Evolutionary conservation across 768 basidiomycete species (phyloP).

Genomic region (Amanita pallidorosea): DNA sequence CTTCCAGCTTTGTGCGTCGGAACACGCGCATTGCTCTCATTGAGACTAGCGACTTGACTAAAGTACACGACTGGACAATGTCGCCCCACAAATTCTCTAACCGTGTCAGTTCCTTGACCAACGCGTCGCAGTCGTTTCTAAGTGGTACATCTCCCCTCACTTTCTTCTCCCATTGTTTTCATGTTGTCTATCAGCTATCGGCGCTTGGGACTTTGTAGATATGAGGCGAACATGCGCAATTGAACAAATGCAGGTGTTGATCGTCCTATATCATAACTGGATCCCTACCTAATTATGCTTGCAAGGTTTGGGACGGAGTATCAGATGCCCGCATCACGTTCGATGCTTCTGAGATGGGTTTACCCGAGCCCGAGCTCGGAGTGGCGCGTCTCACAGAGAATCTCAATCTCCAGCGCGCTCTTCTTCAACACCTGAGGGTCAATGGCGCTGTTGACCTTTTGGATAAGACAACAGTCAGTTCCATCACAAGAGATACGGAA

Average conservation of each 20-base stretch:
- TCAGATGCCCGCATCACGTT: constrained; percentile 75
- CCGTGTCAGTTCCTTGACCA: constrained; percentile 80
- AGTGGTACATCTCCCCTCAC: constrained; percentile 31
- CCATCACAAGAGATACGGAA: constrained; percentile 46
- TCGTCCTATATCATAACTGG: neutral
- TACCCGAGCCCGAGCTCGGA: constrained; percentile 17
- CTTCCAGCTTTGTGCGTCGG: constrained; percentile 36
- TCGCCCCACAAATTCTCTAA: constrained; percentile 56
- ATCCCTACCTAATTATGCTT: neutral
- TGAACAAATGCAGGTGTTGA: constrained; percentile 76
- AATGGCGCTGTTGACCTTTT: constrained; percentile 48
- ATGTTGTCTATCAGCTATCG: constrained; percentile 44
- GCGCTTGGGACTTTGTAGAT: constrained; percentile 78
- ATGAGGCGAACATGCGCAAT: constrained; percentile 55
- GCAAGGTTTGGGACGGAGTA: constrained; percentile 86
- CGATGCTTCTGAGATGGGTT: constrained; percentile 37
- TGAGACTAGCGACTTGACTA: constrained; percentile 71
- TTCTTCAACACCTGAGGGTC: constrained; percentile 52
- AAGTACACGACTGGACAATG: constrained; percentile 57
- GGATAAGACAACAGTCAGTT: constrained; percentile 65
- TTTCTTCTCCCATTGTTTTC: constrained; percentile 5
- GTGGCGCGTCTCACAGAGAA: constrained; percentile 92
- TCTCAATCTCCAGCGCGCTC: constrained; percentile 81
- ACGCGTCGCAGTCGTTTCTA: constrained; percentile 57
- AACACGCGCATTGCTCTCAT: constrained; percentile 60